A percentile compares a stretch with the other conserved stretches of the same genome.
Conservation (phyloP, 1,284 basidiomycete genomes). For the Schizophyllum commune region DNA sequence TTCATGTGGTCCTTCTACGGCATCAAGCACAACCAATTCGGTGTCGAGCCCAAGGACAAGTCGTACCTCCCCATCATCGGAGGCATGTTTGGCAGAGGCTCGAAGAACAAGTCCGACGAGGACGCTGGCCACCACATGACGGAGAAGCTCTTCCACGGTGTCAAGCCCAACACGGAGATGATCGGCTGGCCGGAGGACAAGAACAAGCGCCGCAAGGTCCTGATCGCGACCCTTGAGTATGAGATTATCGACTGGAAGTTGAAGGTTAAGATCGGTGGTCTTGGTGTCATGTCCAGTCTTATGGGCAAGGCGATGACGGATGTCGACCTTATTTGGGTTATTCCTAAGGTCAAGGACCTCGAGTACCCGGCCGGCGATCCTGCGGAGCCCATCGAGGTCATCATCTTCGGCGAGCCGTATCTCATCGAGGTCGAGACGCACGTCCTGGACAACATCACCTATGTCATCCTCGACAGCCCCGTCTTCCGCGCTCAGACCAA, state of each 20-base stretch:
- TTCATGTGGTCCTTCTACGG: constrained; percentile 96
- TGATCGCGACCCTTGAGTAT: constrained; percentile 89
- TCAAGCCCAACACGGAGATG: constrained; percentile 50
- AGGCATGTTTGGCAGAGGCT: constrained; percentile 36
- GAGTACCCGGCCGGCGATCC: constrained; percentile 89
- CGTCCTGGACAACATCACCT: constrained; percentile 88
- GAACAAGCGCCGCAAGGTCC: constrained; percentile 80
- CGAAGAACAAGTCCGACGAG: constrained; percentile 58
- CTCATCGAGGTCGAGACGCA: constrained; percentile 92
- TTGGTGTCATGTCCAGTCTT: constrained; percentile 92
- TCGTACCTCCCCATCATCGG: constrained; percentile 69
- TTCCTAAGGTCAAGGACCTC: constrained; percentile 89
- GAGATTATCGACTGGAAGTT: constrained; percentile 95
- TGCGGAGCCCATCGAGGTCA: constrained; percentile 87
- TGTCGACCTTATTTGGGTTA: constrained; percentile 87
- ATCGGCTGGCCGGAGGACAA: constrained; percentile 93
- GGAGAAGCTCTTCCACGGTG: constrained; percentile 56
- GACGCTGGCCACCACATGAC: constrained; percentile 46
- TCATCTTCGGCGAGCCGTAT: constrained; percentile 92
- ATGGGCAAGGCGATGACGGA: constrained; percentile 98
- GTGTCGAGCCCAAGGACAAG: constrained; percentile 66
- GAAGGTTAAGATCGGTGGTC: constrained; percentile 93
- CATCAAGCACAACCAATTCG: constrained; percentile 89
- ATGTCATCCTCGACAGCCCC: constrained; percentile 85
- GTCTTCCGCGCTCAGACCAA: constrained; percentile 95